Conservation (phyloP, 768 basidiomycete genomes). For the Leccinellum luteum region DNA sequence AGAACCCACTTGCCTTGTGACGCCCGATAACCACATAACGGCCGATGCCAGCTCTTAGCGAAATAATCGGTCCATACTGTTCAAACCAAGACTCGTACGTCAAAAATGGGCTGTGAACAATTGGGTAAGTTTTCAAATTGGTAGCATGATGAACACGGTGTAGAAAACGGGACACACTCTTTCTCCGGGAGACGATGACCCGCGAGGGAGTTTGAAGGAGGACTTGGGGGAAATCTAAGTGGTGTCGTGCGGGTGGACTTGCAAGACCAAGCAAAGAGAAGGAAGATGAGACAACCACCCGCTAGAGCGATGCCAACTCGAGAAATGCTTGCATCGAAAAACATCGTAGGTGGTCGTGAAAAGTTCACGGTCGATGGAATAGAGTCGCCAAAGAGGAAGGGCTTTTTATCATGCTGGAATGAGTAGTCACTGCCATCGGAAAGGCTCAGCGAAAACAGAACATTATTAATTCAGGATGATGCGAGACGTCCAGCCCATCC, state of each 20-base stretch:
- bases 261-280: constrained; percentile 2
- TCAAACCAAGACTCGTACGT: constrained; percentile 51
- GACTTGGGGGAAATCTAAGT: constrained; percentile 7
- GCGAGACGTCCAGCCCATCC: not conserved
- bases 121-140: not conserved
- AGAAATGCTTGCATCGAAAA: not conserved
- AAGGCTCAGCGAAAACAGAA: not conserved
- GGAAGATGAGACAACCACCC: not conserved
- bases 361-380: not conserved
- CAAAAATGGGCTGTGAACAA: constrained; percentile 5
- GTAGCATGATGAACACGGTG: not conserved
- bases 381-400: not conserved
- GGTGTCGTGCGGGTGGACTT: not conserved
- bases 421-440: not conserved
- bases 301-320: not conserved
- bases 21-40: constrained; percentile 21
- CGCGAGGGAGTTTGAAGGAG: not conserved
- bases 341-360: not conserved
- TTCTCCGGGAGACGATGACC: constrained; percentile 3
- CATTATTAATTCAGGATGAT: not conserved
- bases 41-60: constrained; percentile 42
- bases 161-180: constrained; percentile 1
- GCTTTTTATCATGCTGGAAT: not conserved
- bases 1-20: constrained; percentile 8
- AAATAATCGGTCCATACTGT: constrained; percentile 55